These are phyloP conservation scores for Pestalotiopsis sp. DNA, from an alignment of 2,329 filamentous ascomycete genomes.

Conservation along the genomic window DNA sequence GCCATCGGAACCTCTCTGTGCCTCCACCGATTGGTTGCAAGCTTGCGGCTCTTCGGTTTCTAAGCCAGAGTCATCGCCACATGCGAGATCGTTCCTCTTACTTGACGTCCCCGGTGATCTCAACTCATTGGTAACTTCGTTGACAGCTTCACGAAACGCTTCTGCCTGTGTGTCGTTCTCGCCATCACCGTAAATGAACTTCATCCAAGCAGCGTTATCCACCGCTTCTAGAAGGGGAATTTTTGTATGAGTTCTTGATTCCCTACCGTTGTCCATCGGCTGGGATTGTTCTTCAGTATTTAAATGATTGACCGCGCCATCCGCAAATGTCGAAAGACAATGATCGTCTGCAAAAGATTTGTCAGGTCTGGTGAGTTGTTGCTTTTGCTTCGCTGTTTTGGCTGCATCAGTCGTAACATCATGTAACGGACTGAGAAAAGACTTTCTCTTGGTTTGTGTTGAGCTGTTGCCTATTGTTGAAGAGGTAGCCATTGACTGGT, in stretches of 20 bases:
- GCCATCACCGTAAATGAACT: slow-evolving; percentile 28
- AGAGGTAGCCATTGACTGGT: background rate
- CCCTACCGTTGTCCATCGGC: background rate
- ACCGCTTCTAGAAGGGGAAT: slow-evolving; percentile 8
- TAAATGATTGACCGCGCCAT: background rate
- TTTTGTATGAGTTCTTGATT: background rate
- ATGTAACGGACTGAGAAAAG: background rate
- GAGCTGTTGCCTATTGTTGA: background rate
- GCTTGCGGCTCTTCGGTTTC: background rate
- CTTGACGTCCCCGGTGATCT: slow-evolving; percentile 22
- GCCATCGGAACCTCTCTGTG: background rate
- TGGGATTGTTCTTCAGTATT: background rate
- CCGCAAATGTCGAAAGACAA: background rate
- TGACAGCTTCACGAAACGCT: slow-evolving; percentile 28
- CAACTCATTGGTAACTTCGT: slow-evolving; percentile 27
- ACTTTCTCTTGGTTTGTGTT: background rate
- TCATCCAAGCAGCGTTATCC: slow-evolving; percentile 31
- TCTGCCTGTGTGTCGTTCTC: slow-evolving; percentile 24
- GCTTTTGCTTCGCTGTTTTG: background rate
- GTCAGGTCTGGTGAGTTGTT: background rate
- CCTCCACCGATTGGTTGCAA: background rate
- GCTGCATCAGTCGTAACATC: background rate
- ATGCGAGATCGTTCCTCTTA: slow-evolving; percentile 7
- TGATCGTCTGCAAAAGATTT: background rate
- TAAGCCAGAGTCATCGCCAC: background rate